Conservation (phyloP, 2,329 filamentous ascomycete genomes). For the Colletotrichum sp. region DNA sequence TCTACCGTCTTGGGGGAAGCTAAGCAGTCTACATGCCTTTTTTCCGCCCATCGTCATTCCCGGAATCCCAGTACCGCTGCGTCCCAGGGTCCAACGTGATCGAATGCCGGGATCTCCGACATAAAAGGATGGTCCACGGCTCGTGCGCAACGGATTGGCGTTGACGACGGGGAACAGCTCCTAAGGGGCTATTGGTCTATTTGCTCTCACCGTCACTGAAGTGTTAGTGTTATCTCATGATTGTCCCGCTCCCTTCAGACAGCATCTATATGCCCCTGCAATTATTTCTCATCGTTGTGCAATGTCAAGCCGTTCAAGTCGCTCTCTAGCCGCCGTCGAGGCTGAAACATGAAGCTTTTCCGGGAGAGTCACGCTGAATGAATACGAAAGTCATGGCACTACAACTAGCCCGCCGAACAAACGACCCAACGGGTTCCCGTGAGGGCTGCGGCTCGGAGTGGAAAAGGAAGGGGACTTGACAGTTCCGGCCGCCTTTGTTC, state of each 20-base stretch:
- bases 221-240: background rate
- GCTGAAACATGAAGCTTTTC: slow-evolving; percentile 17
- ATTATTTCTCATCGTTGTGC: background rate
- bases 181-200: background rate
- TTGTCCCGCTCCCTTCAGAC: background rate
- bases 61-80: background rate
- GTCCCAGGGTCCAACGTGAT: background rate
- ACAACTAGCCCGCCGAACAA: background rate
- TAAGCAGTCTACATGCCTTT: background rate
- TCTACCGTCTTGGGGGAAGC: background rate
- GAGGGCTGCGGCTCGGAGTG: background rate
- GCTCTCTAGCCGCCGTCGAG: background rate
- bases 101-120: slow-evolving; percentile 5
- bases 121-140: background rate
- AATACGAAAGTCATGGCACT: background rate
- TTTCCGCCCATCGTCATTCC: background rate
- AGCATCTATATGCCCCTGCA: background rate
- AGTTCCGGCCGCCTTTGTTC: background rate
- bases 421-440: background rate
- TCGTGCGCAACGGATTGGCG: slow-evolving; percentile 1
- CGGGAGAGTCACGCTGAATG: background rate
- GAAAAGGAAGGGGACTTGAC: background rate
- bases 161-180: background rate
- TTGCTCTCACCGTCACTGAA: background rate
- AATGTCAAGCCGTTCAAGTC: background rate